Conservation (phyloP, 352 stramenopile species). For the Globisporangium cystogenes region DNA sequence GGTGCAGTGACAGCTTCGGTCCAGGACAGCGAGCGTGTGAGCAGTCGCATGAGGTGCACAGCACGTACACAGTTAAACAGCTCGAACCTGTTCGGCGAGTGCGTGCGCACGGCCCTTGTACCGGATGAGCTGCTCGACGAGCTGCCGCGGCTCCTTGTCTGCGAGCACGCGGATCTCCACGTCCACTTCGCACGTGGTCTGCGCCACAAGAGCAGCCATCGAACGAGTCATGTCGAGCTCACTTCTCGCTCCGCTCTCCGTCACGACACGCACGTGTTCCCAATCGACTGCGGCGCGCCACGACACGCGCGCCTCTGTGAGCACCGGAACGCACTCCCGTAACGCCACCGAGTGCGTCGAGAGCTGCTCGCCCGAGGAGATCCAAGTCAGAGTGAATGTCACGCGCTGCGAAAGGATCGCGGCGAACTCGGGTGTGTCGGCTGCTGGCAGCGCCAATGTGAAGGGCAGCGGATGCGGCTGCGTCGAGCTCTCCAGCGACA, state of each 20-base stretch:
- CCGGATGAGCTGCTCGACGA: constrained; percentile 30
- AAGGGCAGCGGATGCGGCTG: constrained; percentile 29
- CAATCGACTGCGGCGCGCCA: constrained; percentile 31
- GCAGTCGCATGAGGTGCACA: too few relatives aligned
- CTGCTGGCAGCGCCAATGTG: constrained; percentile 20
- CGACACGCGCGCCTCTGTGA: constrained; percentile 30
- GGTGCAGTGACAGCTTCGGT: constrained; percentile 45
- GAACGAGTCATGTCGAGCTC: too few relatives aligned
- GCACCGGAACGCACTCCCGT: constrained; percentile 41
- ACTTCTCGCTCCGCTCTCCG: too few relatives aligned
- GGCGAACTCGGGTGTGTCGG: constrained; percentile 20
- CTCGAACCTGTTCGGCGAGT: constrained; percentile 35
- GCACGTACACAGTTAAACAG: too few relatives aligned
- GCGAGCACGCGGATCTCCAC: constrained; percentile 34
- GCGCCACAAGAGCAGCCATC: background rate
- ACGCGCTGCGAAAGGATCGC: constrained; percentile 30
- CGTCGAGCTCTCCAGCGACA: constrained; percentile 16
- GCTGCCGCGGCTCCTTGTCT: constrained; percentile 33
- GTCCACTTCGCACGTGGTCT: constrained; percentile 26
- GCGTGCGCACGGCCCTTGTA: constrained; percentile 30
- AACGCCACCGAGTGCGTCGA: constrained; percentile 30
- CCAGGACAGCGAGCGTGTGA: too few relatives aligned
- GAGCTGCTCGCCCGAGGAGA: constrained; percentile 8
- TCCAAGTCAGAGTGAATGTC: constrained; percentile 26
- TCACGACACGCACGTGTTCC: constrained; percentile 19